Percentiles rank a stretch among this genome's conserved stretches.
phyloP scores from a whole-genome alignment of 78 protist species.

The Chrysochromulina tobinii region DNA sequence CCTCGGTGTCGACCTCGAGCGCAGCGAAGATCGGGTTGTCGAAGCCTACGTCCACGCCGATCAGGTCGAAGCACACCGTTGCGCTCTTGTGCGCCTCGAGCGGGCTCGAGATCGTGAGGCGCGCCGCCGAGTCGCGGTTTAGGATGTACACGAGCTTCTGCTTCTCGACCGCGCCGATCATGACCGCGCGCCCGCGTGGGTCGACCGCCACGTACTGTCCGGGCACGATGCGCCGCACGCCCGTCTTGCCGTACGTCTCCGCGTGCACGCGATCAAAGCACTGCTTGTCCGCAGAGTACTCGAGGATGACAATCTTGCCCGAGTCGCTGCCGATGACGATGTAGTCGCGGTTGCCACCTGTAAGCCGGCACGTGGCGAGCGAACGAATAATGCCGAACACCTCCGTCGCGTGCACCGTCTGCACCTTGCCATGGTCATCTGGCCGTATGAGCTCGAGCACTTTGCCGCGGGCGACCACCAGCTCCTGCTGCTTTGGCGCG shows the following conservation, averaged over 20 bases:
- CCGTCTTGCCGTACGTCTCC: constrained; percentile 91
- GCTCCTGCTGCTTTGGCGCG: constrained; percentile 59
- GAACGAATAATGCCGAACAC: constrained; percentile 88
- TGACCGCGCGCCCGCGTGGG: constrained; percentile 93
- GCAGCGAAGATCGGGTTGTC: constrained; percentile 97
- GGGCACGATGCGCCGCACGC: constrained; percentile 94
- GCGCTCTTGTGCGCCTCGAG: constrained; percentile 93
- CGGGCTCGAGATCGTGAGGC: constrained; percentile 84
- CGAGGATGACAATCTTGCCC: constrained; percentile 87
- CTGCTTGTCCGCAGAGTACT: constrained; percentile 63
- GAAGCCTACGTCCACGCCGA: constrained; percentile 96
- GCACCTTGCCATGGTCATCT: constrained; percentile 75
- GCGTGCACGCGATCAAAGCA: constrained; percentile 79
- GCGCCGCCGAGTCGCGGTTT: constrained; percentile 84
- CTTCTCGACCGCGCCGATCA: constrained; percentile 97
- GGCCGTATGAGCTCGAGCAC: constrained; percentile 77
- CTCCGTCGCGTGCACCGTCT: constrained; percentile 66
- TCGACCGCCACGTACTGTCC: constrained; percentile 96
- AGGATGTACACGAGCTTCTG: constrained; percentile 94
- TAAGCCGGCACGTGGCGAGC: constrained; percentile 82
- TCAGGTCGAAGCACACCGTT: constrained; percentile 53
- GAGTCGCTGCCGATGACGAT: constrained; percentile 92
- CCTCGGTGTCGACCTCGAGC: constrained; percentile 86
- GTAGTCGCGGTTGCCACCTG: constrained; percentile 82
- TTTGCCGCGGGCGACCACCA: constrained; percentile 62